Base-by-base conservation (phyloP, 306 rosid genomes). In the Begonia masoniana region DNA sequence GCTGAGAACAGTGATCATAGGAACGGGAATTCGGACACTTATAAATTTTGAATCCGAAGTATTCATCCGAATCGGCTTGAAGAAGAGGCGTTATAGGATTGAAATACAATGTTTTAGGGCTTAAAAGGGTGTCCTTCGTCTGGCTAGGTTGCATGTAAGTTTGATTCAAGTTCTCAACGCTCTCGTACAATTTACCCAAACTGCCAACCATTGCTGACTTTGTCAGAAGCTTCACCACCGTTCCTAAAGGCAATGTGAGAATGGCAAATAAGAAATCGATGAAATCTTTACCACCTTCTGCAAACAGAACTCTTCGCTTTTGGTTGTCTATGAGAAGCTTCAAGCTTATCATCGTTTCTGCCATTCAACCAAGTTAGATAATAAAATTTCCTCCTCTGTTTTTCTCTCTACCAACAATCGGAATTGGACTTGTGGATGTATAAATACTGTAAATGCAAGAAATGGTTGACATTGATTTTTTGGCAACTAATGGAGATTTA, bases 271-370 rank as follows among this genome's bases (percentile, higher is more conserved):
- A 72, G 26, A 84, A 75, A 47, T 75, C 82, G 8, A 67, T 9
- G 0, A 79, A 75, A n/a, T n/a, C n/a, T n/a, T n/a, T n/a, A n/a
- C n/a, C 69, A 0, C 82, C 76, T 66, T 83, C 84, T 0, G 76
- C 94, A 6, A 59, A 80, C 0, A 77, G 48, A 8, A 80, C 67
- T 60, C 39, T 74, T 0, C 73, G 7, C 0, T 52, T 11, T 8
- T 62, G 75, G 2, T 58, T n/a, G 51, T 83, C 80, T 0, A 79
- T 46, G 0, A 79, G 61, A 42, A 79, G 76, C 21, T 76, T 82
- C 12, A 76, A 0, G 9, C 51, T 60, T 51, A 64, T 12, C 31
- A 24, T 43, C 0, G 47, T 0, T 19, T 19, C 15, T 12, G 10
- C 51, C 59, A 8, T 35, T 42, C 19, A 36, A 21, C 35, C 47